phyloP scores from a whole-genome alignment of 805 yeast genomes.

The Yamadazyma phyllophila region DNA sequence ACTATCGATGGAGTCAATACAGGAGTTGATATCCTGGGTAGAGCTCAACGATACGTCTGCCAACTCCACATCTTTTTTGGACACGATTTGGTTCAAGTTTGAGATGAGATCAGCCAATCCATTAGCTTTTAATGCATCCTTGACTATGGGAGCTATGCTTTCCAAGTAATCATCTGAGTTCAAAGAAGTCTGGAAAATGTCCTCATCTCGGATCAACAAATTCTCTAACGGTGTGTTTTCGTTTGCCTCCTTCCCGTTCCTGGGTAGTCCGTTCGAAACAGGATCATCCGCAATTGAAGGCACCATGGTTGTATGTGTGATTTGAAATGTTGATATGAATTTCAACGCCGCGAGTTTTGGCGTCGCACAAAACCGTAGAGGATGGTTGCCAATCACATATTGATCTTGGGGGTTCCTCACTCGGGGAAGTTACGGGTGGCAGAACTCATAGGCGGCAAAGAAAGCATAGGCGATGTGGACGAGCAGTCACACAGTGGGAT shows the following conservation, averaged over 20 bases:
- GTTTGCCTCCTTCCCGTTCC: slow-evolving; percentile 1
- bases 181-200: slow-evolving; percentile 45
- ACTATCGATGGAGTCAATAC: slow-evolving; percentile 61
- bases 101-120: slow-evolving; percentile 56
- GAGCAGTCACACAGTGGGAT: slow-evolving; percentile 32
- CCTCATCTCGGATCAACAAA: slow-evolving; percentile 39
- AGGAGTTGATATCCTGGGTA: slow-evolving; percentile 52
- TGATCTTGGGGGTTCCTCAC: slow-evolving; percentile 44
- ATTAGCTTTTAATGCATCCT: slow-evolving; percentile 55
- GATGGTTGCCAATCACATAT: slow-evolving; percentile 37
- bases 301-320: slow-evolving; percentile 2
- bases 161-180: slow-evolving; percentile 71
- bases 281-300: slow-evolving; percentile 8
- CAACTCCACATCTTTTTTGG: slow-evolving; percentile 60
- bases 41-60: slow-evolving; percentile 60
- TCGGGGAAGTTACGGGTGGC: slow-evolving; percentile 38
- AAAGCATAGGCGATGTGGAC: slow-evolving; percentile 26
- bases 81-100: slow-evolving; percentile 55
- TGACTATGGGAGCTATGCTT: slow-evolving; percentile 73
- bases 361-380: background rate
- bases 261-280: background rate
- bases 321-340: background rate
- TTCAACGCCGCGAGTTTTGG: background rate
- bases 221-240: slow-evolving; percentile 35
- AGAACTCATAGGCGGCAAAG: slow-evolving; percentile 25